phyloP scores from a whole-genome alignment of 148 eudicot genomes.

The Camellia japonica region DNA sequence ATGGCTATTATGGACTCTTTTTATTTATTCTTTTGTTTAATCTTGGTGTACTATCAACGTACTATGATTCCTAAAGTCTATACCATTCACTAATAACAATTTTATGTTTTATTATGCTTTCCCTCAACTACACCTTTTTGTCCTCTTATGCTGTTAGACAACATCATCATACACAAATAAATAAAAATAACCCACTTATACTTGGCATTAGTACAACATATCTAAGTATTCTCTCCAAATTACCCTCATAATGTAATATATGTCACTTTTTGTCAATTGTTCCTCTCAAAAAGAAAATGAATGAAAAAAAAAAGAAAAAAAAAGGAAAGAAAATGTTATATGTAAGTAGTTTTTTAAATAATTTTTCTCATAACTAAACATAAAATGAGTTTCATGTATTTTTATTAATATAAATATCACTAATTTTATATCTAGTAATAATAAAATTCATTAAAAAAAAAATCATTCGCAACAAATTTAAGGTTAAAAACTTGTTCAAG shows the following conservation, averaged over 20 bases:
- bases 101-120: background rate
- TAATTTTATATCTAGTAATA: too few species aligned
- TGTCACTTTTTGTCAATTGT: background rate
- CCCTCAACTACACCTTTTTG: slow-evolving; percentile 6
- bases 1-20: background rate
- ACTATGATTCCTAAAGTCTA: background rate
- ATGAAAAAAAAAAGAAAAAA: too few species aligned
- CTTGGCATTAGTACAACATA: background rate
- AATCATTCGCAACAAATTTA: too few species aligned
- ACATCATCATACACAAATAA: background rate
- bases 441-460: too few species aligned
- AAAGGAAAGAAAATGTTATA: too few species aligned
- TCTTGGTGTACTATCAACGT: background rate
- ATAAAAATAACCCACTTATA: background rate
- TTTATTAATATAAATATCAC: too few species aligned
- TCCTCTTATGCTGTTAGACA: background rate
- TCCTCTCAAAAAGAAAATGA: background rate
- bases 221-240: background rate
- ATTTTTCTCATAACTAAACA: too few species aligned
- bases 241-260: background rate
- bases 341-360: too few species aligned
- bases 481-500: too few species aligned
- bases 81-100: background rate
- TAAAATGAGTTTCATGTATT: too few species aligned
- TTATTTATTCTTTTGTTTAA: background rate